Percentiles rank a stretch among this genome's conserved stretches.
phyloP scores from a whole-genome alignment of 345 rosid genomes.

The Citrus mangshanensis region DNA sequence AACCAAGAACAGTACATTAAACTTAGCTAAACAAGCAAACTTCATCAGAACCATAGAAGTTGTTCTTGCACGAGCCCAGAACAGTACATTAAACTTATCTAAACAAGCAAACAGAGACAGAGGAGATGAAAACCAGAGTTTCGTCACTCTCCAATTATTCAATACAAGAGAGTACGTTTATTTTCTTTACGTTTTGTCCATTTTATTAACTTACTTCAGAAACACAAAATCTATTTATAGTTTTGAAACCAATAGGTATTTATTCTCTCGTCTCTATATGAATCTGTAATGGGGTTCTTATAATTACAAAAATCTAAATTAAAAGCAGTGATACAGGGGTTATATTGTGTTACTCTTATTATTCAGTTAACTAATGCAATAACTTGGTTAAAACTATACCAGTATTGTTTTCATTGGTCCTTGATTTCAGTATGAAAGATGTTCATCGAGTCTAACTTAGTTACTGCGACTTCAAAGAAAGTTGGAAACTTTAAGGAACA shows the following conservation, averaged over 20 bases:
- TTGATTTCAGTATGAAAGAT: background rate
- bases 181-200: background rate
- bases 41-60: background rate
- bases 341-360: background rate
- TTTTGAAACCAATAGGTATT: background rate
- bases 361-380: background rate
- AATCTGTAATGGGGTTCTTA: background rate
- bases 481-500: background rate
- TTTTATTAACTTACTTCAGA: background rate
- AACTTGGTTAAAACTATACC: background rate
- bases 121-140: background rate
- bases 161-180: background rate
- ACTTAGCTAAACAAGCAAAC: no score
- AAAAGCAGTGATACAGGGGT: background rate
- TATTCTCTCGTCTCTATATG: background rate
- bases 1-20: no score
- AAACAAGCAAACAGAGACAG: background rate
- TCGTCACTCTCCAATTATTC: background rate
- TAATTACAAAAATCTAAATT: background rate
- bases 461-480: background rate
- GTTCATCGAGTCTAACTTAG: background rate
- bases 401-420: background rate
- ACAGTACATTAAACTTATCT: background rate
- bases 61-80: background rate
- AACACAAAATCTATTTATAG: background rate